Evolutionary conservation across 2,329 filamentous ascomycete genomes (phyloP).

Genomic region (Fusarium bulbicola): DNA sequence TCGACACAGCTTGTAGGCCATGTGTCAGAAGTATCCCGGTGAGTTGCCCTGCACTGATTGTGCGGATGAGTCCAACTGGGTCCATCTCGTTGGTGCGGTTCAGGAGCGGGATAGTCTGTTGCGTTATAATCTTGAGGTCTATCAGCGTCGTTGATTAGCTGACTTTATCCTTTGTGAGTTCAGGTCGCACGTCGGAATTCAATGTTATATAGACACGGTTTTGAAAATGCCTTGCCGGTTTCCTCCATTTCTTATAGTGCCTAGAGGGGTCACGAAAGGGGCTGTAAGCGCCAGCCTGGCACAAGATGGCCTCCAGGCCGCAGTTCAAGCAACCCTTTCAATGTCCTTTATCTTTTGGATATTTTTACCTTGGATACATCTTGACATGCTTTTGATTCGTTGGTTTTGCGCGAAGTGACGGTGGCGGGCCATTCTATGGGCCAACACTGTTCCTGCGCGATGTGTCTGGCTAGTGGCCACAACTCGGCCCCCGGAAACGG

Average conservation of each 20-base stretch:
- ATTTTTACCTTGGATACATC: too few relatives aligned
- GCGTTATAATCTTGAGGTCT: background rate
- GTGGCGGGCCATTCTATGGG: background rate
- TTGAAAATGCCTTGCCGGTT: background rate
- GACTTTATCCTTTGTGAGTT: too few relatives aligned
- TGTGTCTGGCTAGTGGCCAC: background rate
- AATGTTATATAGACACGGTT: fast-evolving
- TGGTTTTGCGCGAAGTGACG: fast-evolving
- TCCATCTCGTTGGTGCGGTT: background rate
- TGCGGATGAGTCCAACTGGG: too few relatives aligned
- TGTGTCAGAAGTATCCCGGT: fast-evolving
- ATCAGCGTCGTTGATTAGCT: too few relatives aligned
- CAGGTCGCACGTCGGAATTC: fast-evolving
- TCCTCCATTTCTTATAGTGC: background rate
- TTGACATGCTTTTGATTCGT: background rate
- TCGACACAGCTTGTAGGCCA: fast-evolving
- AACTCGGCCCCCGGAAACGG: background rate
- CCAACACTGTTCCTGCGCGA: background rate
- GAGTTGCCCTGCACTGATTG: fast-evolving
- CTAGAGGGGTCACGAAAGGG: background rate
- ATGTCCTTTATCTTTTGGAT: too few relatives aligned
- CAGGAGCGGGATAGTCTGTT: background rate
- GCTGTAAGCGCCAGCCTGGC: background rate
- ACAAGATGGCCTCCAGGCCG: fast-evolving
- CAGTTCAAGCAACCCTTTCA: too few relatives aligned